These are phyloP conservation scores for Kuraishia capsulata DNA, from an alignment of 805 yeast genomes.

Conservation along the genomic window DNA sequence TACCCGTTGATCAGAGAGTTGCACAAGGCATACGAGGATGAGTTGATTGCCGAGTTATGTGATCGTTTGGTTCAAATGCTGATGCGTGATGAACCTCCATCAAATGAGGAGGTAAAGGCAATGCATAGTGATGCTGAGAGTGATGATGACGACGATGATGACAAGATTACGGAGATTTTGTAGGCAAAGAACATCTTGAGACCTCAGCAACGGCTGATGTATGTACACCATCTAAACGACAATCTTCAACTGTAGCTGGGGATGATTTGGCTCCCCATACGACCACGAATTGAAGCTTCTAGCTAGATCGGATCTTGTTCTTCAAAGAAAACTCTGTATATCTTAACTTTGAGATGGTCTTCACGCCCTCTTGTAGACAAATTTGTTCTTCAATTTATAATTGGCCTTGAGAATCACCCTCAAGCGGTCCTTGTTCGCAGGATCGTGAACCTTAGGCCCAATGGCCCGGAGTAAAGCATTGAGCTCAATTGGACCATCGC, in stretches of 20 bases:
- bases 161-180: constrained; percentile 39
- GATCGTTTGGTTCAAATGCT: constrained; percentile 83
- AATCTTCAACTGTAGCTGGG: neutral
- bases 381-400: constrained; percentile 20
- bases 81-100: constrained; percentile 79
- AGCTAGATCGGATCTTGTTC: no score
- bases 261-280: no score
- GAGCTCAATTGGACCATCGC: constrained; percentile 35
- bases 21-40: constrained; percentile 44
- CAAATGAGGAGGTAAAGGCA: constrained; percentile 35
- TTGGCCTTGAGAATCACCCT: constrained; percentile 25
- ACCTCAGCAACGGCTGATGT: no score
- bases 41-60: constrained; percentile 52
- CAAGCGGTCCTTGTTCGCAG: constrained; percentile 53
- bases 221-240: no score
- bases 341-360: no score
- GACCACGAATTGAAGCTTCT: no score
- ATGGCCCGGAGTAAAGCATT: constrained; percentile 54
- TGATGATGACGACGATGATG: constrained; percentile 42
- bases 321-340: no score
- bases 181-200: no score
- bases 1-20: constrained; percentile 83
- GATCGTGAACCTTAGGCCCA: constrained; percentile 55
- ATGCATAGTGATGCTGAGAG: constrained; percentile 32
- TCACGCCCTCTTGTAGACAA: constrained; percentile 8